These are phyloP conservation scores for Penicillium sp. DNA, from an alignment of 2,329 filamentous ascomycete species.

Conservation along the genomic window DNA sequence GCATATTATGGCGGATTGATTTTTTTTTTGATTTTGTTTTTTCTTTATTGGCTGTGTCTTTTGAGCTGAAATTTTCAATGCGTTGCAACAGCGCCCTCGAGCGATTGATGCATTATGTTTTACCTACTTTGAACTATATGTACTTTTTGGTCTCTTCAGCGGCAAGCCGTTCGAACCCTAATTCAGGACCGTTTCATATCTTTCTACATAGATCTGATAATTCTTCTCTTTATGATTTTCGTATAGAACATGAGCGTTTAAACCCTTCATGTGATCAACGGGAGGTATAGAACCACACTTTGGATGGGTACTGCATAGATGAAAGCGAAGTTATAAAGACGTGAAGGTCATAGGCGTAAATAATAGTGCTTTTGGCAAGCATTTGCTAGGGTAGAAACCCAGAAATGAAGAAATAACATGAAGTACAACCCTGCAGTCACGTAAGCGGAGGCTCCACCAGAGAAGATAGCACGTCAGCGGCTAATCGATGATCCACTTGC, in stretches of 20 bases:
- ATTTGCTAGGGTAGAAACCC: background rate
- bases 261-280: background rate
- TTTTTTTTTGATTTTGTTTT: background rate
- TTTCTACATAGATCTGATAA: background rate
- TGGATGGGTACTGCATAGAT: background rate
- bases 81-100: constrained; percentile 1
- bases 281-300: background rate
- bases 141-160: background rate
- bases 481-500: background rate
- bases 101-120: constrained; percentile 4
- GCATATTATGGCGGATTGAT: constrained; percentile 8
- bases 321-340: background rate
- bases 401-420: background rate
- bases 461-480: background rate
- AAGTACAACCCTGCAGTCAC: background rate
- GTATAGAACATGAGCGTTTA: background rate
- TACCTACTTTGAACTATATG: background rate
- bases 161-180: background rate
- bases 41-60: background rate
- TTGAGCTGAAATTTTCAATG: background rate
- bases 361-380: background rate
- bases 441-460: too few species aligned
- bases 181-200: background rate
- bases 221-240: background rate
- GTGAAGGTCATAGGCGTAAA: background rate